Base-by-base conservation (phyloP, 2,329 filamentous ascomycete genomes). In the Aspergillus eucalypticola region DNA sequence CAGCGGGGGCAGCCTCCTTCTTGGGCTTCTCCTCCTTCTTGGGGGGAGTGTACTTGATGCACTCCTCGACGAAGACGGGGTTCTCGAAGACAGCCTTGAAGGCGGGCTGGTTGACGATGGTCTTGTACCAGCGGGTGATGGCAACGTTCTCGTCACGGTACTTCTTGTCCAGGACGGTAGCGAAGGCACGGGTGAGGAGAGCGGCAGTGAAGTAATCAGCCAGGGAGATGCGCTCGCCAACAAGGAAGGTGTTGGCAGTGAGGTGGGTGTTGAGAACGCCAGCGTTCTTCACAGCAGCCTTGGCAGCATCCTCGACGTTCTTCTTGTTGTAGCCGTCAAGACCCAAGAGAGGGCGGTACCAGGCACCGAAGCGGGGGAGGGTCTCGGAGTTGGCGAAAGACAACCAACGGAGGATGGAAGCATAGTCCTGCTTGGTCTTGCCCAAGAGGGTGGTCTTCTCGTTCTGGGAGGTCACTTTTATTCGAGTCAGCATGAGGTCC, bases 361-460 rank as follows among this genome's bases (percentile, higher is more conserved):
- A 97, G 77, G 79, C 84, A 81, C 84, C 88, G 69, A 98, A 81
- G 67, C 81, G 78, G 66, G 86, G 78, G 69, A 96, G 84, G 73
- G 97, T 78, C 84, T 99, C 94, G 62, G 82, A 78, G 88, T 98
- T 99, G 87, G 90, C 90, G 83, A 89, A 98, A 68, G 94, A 98
- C 89, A 97, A 88, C 95, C 95, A 99, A 82, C 90, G 91, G 78
- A 99, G 86, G 81, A 99, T 99, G 71, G 93, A 93, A 73, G 95
- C 95, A 81, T 98, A 94, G 88, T 99, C 95, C 86, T 99, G 94
- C 90, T 99, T 99, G 83, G 93, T 99, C 90, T 98, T 98, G 77
- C 95, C 95, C 73, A 99, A 88, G 69, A 99, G 92, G 71, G 92
- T 96, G 73, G 95, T 99, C 90, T 98, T 98, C 89, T 98, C 95